These are phyloP conservation scores for Coprinopsis strossmayeri DNA, from an alignment of 768 basidiomycete species.

Conservation along the genomic window DNA sequence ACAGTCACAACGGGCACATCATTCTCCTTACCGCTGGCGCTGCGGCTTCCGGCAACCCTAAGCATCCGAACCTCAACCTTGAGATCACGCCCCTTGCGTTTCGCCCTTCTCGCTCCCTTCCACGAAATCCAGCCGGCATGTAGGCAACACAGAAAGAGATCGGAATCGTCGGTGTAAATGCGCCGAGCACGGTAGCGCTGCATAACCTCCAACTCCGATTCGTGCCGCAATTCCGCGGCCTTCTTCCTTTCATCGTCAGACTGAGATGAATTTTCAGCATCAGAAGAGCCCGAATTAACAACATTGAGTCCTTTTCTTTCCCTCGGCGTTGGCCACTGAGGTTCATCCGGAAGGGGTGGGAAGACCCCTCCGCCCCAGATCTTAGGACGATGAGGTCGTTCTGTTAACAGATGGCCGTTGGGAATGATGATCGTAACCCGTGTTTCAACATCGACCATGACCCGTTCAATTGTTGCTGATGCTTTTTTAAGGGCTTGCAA, in stretches of 20 bases:
- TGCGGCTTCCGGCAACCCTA: conserved; percentile 23
- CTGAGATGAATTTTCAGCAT: background rate
- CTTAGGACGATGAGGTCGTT: conserved; percentile 46
- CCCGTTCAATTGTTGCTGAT: conserved; percentile 8
- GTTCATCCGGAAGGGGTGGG: conserved; percentile 20
- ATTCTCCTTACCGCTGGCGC: conserved; percentile 1
- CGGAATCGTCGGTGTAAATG: conserved; percentile 77
- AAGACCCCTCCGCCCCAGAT: conserved; percentile 66
- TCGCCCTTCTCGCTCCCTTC: conserved; percentile 34
- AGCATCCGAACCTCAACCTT: conserved; percentile 34
- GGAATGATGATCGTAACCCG: conserved; percentile 55
- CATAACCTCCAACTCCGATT: conserved; percentile 1
- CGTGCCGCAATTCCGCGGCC: background rate
- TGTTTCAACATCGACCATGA: conserved; percentile 35
- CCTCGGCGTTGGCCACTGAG: background rate
- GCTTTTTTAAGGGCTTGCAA: conserved; percentile 3
- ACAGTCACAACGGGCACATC: conserved; percentile 7
- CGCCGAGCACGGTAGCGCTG: conserved; percentile 10
- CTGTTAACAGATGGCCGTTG: conserved; percentile 46
- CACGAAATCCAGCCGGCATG: conserved; percentile 56
- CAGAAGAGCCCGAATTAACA: background rate
- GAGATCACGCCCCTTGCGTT: conserved; percentile 32
- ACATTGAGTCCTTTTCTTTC: background rate
- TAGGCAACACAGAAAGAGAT: conserved; percentile 60
- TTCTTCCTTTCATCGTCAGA: background rate